Conservation (phyloP, 1,284 basidiomycete species). For the Flammula alnicola region DNA sequence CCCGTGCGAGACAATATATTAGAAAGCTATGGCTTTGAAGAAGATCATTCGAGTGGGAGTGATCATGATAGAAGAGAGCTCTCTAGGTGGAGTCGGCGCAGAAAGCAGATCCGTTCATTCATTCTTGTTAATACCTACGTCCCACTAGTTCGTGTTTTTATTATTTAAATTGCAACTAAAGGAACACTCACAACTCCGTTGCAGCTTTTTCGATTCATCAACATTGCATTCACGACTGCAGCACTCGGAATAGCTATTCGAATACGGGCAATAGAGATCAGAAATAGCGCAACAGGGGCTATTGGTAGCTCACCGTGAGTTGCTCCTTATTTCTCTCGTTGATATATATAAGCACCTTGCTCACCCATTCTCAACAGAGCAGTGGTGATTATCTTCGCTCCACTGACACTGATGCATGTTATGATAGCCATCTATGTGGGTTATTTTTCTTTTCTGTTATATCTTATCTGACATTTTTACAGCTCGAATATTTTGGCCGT, state of each 20-base stretch:
- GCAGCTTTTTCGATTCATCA: conserved; percentile 84
- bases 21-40: conserved; percentile 38
- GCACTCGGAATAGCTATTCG: conserved; percentile 82
- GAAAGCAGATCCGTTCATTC: conserved; percentile 63
- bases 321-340: conserved; percentile 7
- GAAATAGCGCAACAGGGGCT: conserved; percentile 60
- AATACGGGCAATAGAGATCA: conserved; percentile 66
- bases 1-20: conserved; percentile 33
- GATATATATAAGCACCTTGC: background rate
- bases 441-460: conserved; percentile 12
- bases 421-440: conserved; percentile 82
- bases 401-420: conserved; percentile 85
- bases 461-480: conserved; percentile 11
- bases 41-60: conserved; percentile 36
- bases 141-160: conserved; percentile 60
- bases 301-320: conserved; percentile 84
- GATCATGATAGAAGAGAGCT: conserved; percentile 41
- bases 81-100: conserved; percentile 48
- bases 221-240: conserved; percentile 81
- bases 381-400: conserved; percentile 86
- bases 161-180: conserved; percentile 17
- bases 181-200: conserved; percentile 37
- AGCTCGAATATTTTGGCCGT: conserved; percentile 91
- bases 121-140: conserved; percentile 76
- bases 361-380: conserved; percentile 50